Conservation (phyloP, 306 rosid genomes). For the Castanea mollissima region DNA sequence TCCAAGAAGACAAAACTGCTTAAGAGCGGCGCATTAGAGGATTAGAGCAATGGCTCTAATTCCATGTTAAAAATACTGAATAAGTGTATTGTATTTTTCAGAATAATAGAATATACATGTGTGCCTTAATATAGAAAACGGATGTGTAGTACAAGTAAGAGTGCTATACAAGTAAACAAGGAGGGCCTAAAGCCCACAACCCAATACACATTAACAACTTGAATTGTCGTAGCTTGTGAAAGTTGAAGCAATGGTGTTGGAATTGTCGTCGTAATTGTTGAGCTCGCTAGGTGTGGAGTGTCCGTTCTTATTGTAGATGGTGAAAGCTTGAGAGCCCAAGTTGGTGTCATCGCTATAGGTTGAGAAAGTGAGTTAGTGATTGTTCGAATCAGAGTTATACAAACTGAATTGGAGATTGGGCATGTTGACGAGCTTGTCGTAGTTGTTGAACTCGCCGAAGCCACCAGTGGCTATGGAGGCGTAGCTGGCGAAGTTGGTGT, state of each 20-base stretch:
- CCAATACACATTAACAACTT: slow-evolving; percentile 7
- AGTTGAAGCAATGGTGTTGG: slow-evolving; percentile 61
- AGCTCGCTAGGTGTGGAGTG: slow-evolving; percentile 54
- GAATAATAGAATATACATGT: no score
- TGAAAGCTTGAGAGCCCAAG: slow-evolving; percentile 60
- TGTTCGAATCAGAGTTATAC: slow-evolving; percentile 52
- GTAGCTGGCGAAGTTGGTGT: slow-evolving; percentile 57
- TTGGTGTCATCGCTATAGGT: slow-evolving; percentile 76
- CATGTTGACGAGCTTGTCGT: slow-evolving; percentile 65
- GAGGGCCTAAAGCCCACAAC: no score
- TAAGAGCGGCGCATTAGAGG: no score
- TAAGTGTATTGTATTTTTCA: no score
- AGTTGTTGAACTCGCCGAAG: slow-evolving; percentile 57
- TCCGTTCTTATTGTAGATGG: slow-evolving; percentile 63
- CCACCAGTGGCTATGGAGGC: slow-evolving; percentile 39
- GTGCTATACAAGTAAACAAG: no score
- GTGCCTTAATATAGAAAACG: no score
- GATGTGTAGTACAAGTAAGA: no score
- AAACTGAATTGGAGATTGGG: slow-evolving; percentile 69
- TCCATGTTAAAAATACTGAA: no score
- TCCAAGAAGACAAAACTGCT: no score
- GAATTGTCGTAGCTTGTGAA: slow-evolving; percentile 65
- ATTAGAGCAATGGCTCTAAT: no score
- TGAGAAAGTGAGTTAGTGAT: slow-evolving; percentile 61
- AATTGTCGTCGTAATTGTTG: slow-evolving; percentile 46